Evolutionary conservation across 2,329 filamentous ascomycete genomes (phyloP), one percentile per base, ranked within the genome.

Genomic region (Ophiognomonia clavigignenti-juglandacearum): DNA sequence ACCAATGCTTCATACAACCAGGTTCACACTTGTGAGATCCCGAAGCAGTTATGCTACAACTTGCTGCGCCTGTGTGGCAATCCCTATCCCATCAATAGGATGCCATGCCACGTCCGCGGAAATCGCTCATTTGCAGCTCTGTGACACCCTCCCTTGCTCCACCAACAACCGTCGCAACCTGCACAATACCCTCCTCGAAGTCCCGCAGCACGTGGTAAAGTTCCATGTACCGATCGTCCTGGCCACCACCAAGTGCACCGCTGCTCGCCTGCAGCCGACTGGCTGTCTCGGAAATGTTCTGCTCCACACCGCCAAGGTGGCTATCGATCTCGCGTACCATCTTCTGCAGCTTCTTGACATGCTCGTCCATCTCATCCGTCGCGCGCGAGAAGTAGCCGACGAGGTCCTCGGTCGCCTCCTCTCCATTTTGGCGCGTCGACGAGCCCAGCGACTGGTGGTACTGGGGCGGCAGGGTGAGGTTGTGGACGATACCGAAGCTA

Each of bases 271-370:
- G 71, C 55, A 68, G 64, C 36, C 77, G 72, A 57, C 79, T 77
- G 50, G 83, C 71, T 61, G 84, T 77, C 51, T 80, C 74, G 39
- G 77, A 72, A 50, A 83, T 68, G 29, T 71, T 76, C 13, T 73
- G 70, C 61, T 85, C 80, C n/a, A 86, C 74, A 8, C 78, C 76
- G 51, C 80, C 73, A 52, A 86, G 68, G 58, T 85, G 82, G 53
- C 74, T 71, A 64, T 86, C 82, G 44, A 86, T 83, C 59, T 85
- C 81, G 45, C 72, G 70, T 46, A 86, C 64, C 52, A 80, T 81
- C 38, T 68, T 66, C 57, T 77, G 74, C 57, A 83, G 83, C 50
- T 68, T 73, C 35, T 70, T 69, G 45, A 84, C 72, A 43, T 79
- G 78, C 16, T 69, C 63, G 14, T 71, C 68, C 71, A 86, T 81